phyloP scores from a whole-genome alignment of 2,329 filamentous ascomycete species.

The Aureobasidium sp. region DNA sequence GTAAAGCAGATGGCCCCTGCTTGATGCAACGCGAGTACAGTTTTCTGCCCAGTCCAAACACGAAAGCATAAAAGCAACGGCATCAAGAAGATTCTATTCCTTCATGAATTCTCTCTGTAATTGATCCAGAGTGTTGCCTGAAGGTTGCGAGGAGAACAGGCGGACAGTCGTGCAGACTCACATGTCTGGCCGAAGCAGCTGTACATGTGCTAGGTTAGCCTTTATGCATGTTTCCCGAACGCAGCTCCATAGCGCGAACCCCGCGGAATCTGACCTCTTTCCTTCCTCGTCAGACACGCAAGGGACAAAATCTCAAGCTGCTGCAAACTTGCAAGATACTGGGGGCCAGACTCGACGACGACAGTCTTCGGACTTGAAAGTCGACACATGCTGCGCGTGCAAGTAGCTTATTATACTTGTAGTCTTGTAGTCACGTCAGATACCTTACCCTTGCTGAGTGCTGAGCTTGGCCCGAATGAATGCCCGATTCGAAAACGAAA shows the following conservation, averaged over 20 bases:
- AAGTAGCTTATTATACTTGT: background rate
- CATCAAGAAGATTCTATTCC: background rate
- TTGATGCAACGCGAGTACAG: background rate
- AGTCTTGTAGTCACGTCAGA: constrained; percentile 7
- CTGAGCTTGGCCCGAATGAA: background rate
- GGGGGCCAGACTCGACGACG: background rate
- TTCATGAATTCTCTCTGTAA: background rate
- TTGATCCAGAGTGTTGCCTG: background rate
- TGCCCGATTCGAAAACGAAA: constrained; percentile 1
- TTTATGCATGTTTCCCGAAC: constrained; percentile 1
- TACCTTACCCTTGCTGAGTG: constrained; percentile 3
- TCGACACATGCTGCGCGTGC: no score
- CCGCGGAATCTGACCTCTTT: background rate
- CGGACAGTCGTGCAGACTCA: no score
- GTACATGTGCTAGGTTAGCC: background rate
- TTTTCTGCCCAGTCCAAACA: no score
- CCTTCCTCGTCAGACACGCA: background rate
- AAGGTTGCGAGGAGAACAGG: background rate
- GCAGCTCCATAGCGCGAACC: background rate
- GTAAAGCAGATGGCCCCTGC: background rate
- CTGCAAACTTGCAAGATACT: no score
- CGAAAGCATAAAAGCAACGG: background rate
- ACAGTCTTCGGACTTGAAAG: background rate
- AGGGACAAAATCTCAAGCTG: background rate
- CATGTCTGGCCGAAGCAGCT: no score